Conservation (phyloP, 2,329 filamentous ascomycete genomes). For the Calonectria leucothoes region DNA sequence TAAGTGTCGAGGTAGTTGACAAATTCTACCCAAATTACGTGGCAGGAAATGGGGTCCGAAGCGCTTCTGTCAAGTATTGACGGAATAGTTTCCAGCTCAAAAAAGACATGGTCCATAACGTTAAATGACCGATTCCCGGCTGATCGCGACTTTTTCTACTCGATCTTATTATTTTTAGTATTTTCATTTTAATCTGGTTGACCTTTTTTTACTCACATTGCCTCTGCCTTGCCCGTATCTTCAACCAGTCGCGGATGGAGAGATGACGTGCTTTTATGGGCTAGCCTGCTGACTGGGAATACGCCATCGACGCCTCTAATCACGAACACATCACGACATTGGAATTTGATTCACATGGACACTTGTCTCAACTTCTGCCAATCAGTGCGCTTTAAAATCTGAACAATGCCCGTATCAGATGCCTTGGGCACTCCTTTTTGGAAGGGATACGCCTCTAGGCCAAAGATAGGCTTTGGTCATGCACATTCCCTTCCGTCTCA, state of each 20-base stretch:
- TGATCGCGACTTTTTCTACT: not conserved
- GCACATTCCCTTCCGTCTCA: not conserved
- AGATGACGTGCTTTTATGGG: not conserved
- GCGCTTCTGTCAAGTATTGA: no score
- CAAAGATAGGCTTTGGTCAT: not conserved
- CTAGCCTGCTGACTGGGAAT: not conserved
- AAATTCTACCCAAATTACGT: not conserved
- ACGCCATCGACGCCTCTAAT: conserved; percentile 13
- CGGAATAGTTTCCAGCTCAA: no score
- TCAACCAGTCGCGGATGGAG: not conserved
- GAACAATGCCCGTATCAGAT: not conserved
- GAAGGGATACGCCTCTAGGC: not conserved
- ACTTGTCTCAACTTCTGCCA: conserved; percentile 2
- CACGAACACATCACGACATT: conserved; percentile 19
- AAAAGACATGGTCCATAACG: no score
- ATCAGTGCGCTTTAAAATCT: not conserved
- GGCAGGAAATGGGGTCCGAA: no score
- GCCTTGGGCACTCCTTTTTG: not conserved
- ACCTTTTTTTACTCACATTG: not conserved
- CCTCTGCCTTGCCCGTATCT: not conserved
- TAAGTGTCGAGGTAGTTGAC: not conserved
- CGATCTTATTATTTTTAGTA: not conserved
- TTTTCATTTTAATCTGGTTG: not conserved
- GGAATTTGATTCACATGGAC: not conserved
- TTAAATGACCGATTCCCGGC: not conserved